A percentile compares a stretch with the other conserved stretches of the same genome.
phyloP scores from a whole-genome alignment of 2,329 filamentous ascomycete species.

The Dactylellina parvicollis region DNA sequence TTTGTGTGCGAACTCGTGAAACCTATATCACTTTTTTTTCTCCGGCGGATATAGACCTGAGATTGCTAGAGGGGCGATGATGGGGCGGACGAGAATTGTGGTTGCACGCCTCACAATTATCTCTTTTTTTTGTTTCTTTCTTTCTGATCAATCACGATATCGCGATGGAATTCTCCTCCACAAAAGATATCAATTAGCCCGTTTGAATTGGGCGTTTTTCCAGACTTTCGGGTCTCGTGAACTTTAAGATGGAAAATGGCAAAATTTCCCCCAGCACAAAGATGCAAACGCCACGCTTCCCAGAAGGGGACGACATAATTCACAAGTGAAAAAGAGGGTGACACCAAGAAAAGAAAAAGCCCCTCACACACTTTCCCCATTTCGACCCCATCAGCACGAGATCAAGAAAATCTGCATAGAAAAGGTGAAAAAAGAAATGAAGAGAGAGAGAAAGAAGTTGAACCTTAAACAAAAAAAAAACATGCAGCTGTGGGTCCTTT shows the following conservation, averaged over 20 bases:
- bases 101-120: too few relatives aligned
- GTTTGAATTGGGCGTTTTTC: too few relatives aligned
- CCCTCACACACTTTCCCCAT: not conserved
- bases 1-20: conserved; percentile 20
- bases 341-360: not conserved
- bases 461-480: not conserved
- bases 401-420: not conserved
- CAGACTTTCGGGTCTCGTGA: not conserved
- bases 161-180: too few relatives aligned
- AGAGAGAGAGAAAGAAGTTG: not conserved
- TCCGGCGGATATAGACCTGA: conserved; percentile 33
- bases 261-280: not conserved
- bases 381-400: not conserved
- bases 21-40: conserved; percentile 45
- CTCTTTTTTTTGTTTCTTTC: too few relatives aligned
- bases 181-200: too few relatives aligned
- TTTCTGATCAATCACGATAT: too few relatives aligned
- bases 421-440: not conserved
- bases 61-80: not conserved
- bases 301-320: not conserved
- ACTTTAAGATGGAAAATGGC: not conserved
- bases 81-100: too few relatives aligned
- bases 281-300: not conserved
- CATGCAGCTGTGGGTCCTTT: not conserved
- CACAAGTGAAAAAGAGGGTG: not conserved